Base-by-base conservation (phyloP, 2,329 filamentous ascomycete genomes). In the Rhynchosporium graminicola region DNA sequence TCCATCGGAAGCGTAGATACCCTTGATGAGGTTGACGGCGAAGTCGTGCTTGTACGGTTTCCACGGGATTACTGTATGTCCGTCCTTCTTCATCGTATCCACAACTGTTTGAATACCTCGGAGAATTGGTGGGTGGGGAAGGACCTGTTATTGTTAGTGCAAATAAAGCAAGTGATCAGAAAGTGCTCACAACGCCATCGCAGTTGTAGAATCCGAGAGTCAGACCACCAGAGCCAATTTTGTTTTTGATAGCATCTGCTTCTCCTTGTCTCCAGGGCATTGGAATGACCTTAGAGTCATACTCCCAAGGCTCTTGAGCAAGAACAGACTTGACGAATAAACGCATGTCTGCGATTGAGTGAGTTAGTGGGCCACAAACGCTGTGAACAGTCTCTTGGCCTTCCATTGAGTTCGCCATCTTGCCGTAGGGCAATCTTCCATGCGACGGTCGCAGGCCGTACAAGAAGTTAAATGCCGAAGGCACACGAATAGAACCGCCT, bases 371-470 rank as follows among this genome's bases (percentile, higher is more conserved):
- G 47, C 73, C 65, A 70, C 74, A 69, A 62, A 75, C 65, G 71
- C 71, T 57, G 70, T 76, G 65, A 67, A 76, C 57, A 64, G 74
- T 65, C 69, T 76, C 59, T 69, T 75, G 70, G 80, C 83, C 12
- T 84, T 69, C 12, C 84, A 76, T 60, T 74, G 76, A 67, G 45
- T 70, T 71, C 12, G 69, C 69, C 64, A 71, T 68, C 20, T 67
- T 68, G 2, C 76, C 78, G 46, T 72, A 72, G 20, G 69, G 69
- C 9, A 72, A 45, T 48, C 70, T 47, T 9, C 67, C 69, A 62
- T 71, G 69, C 31, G 64, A 68, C 13, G 76, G 76, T 59, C 76
- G 73, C 0, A 78, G 60, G 3, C 75, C 75, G 57, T 77, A 78
- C 1, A 76, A 60, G 54, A 72, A 68, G 59, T 71, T 74, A 64